phyloP scores from a whole-genome alignment of 2,329 filamentous ascomycete species.

The Macrophomina pseudophaseolina region DNA sequence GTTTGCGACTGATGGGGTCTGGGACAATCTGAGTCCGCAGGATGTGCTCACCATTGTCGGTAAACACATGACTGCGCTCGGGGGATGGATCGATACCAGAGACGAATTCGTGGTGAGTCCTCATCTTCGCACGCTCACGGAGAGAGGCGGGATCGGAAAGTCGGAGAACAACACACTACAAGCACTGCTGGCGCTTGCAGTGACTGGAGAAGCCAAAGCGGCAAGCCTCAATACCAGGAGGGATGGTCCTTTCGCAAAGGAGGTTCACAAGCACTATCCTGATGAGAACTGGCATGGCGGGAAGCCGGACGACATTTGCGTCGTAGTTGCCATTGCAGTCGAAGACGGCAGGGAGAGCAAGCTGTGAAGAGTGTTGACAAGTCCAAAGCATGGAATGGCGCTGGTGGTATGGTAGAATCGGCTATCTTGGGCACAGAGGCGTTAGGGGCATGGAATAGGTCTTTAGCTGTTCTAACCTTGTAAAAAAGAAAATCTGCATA shows the following conservation, averaged over 20 bases:
- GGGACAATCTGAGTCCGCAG: constrained; percentile 93
- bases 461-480: not conserved
- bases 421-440: not conserved
- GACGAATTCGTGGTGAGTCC: constrained; percentile 61
- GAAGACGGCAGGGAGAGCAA: constrained; percentile 22
- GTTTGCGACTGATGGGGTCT: constrained; percentile 92
- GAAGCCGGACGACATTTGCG: constrained; percentile 95
- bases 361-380: not conserved
- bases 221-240: constrained; percentile 81
- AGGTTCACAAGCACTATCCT: constrained; percentile 87
- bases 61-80: constrained; percentile 71
- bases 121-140: constrained; percentile 61
- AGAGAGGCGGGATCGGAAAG: constrained; percentile 51
- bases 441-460: not conserved
- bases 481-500: constrained; percentile 5
- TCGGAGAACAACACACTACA: constrained; percentile 67
- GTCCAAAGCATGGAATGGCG: constrained; percentile 15
- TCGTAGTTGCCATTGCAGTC: constrained; percentile 67
- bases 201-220: constrained; percentile 81
- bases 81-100: constrained; percentile 72
- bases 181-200: constrained; percentile 75
- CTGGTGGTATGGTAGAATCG: constrained; percentile 6
- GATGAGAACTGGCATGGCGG: constrained; percentile 87
- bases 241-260: constrained; percentile 93
- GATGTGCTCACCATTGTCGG: constrained; percentile 84